These are phyloP conservation scores for Arthromyces matolae DNA, from an alignment of 768 basidiomycete species.

Conservation along the genomic window DNA sequence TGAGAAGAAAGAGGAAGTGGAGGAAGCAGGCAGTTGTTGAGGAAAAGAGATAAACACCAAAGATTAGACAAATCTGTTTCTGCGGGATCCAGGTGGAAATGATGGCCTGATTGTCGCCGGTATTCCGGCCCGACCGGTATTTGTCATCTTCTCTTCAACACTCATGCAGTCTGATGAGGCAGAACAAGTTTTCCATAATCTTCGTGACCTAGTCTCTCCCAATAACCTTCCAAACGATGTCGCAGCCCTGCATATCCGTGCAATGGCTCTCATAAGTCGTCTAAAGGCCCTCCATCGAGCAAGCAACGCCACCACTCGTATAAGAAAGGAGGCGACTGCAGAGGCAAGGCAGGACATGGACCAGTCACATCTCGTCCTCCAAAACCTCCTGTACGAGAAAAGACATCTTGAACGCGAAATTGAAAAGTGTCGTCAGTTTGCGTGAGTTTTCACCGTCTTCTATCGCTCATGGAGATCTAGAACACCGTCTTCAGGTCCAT, in stretches of 20 bases:
- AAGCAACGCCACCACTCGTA: conserved; percentile 66
- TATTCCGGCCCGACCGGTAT: conserved; percentile 9
- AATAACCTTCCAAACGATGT: conserved; percentile 41
- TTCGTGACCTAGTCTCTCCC: conserved; percentile 60
- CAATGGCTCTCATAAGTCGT: conserved; percentile 72
- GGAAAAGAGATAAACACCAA: conserved; percentile 13
- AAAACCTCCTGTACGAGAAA: conserved; percentile 87
- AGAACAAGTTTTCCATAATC: conserved; percentile 54
- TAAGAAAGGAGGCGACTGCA: conserved; percentile 65
- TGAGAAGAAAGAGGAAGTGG: conserved; percentile 14
- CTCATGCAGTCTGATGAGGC: conserved; percentile 28
- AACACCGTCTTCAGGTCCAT: conserved; percentile 54
- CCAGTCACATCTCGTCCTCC: conserved; percentile 79
- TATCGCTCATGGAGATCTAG: too few species aligned
- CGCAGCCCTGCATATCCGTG: conserved; percentile 55
- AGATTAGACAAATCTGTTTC: conserved; percentile 2
- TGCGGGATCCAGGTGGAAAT: conserved; percentile 9
- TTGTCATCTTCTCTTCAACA: conserved; percentile 1
- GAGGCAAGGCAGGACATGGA: conserved; percentile 88
- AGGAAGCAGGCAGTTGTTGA: conserved; percentile 9
- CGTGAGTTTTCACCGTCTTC: conserved; percentile 47
- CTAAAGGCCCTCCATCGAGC: conserved; percentile 77
- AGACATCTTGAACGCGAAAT: conserved; percentile 89
- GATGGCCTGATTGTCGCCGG: conserved; percentile 17
- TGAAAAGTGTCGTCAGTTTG: conserved; percentile 88